Evolutionary conservation across 257 asterid genomes (phyloP).

Genomic region (Ilex asprella): DNA sequence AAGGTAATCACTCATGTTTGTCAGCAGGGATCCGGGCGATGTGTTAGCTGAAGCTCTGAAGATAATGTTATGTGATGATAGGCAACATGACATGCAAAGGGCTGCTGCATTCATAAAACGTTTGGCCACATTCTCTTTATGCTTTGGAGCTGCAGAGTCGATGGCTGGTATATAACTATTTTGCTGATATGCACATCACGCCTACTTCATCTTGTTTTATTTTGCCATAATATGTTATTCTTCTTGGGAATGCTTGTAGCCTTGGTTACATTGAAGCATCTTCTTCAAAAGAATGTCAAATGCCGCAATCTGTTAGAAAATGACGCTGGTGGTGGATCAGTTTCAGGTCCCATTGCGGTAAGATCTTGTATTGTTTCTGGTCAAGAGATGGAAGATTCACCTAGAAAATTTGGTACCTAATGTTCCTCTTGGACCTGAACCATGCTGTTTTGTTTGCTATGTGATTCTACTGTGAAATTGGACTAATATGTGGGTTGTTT

Average conservation of each 20-base stretch:
- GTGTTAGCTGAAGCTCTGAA: conserved; percentile 86
- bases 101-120: conserved; percentile 97
- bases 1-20: conserved; percentile 3
- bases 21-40: conserved; percentile 76
- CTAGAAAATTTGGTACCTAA: too few relatives aligned
- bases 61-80: conserved; percentile 86
- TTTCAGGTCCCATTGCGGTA: conserved; percentile 90
- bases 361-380: conserved; percentile 15
- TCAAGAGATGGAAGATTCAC: not conserved
- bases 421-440: too few relatives aligned
- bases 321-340: conserved; percentile 95
- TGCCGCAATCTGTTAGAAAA: conserved; percentile 89
- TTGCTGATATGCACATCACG: not conserved
- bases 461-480: too few relatives aligned
- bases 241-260: conserved; percentile 41
- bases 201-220: not conserved
- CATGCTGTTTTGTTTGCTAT: too few relatives aligned
- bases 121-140: conserved; percentile 65
- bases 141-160: conserved; percentile 82
- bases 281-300: conserved; percentile 74
- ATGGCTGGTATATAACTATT: conserved; percentile 56
- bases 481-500: too few relatives aligned
- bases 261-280: conserved; percentile 75
- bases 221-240: not conserved
- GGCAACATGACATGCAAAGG: conserved; percentile 95